A percentile compares a stretch with the other conserved stretches of the same genome.
phyloP scores from a whole-genome alignment of 176 grass and related monocot genomes.

The Aegilops tauschii region DNA sequence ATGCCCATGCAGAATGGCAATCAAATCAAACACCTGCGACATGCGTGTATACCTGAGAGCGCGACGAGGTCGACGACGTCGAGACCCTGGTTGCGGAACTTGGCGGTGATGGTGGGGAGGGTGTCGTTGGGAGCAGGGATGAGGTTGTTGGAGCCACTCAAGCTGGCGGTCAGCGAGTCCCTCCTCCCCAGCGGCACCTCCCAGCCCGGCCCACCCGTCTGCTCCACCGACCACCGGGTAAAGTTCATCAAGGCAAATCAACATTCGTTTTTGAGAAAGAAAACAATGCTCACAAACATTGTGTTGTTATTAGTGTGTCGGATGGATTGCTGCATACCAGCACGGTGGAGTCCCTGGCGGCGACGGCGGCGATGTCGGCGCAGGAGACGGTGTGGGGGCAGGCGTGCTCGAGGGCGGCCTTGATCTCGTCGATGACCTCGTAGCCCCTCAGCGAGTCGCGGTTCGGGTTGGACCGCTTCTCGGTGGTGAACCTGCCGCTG shows the following conservation, averaged over 20 bases:
- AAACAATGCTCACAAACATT: not conserved
- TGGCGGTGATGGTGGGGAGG: constrained; percentile 56
- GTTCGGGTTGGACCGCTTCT: constrained; percentile 85
- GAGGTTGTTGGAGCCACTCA: constrained; percentile 71
- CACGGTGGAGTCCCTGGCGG: constrained; percentile 68
- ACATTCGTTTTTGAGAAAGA: not conserved
- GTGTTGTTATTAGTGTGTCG: not conserved
- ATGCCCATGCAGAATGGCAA: not conserved
- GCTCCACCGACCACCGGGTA: not conserved
- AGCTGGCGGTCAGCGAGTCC: constrained; percentile 67
- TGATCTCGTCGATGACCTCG: constrained; percentile 95
- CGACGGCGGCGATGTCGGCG: constrained; percentile 74
- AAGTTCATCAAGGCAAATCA: not conserved
- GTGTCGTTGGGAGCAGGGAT: constrained; percentile 79
- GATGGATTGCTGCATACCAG: constrained; percentile 30
- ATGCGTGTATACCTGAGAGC: constrained; percentile 39
- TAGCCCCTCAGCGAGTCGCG: constrained; percentile 64
- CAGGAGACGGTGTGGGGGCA: constrained; percentile 75
- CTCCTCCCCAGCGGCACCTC: constrained; percentile 58
- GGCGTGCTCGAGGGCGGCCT: constrained; percentile 61
- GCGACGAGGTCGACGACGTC: constrained; percentile 70
- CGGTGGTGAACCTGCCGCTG: constrained; percentile 56
- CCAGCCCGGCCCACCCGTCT: constrained; percentile 63
- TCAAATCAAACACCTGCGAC: not conserved
- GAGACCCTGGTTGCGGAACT: constrained; percentile 70